A percentile compares a stretch with the other conserved stretches of the same genome.
These are phyloP conservation scores for Cercospora janseana DNA, from an alignment of 2,329 filamentous ascomycete genomes.

Conservation along the genomic window DNA sequence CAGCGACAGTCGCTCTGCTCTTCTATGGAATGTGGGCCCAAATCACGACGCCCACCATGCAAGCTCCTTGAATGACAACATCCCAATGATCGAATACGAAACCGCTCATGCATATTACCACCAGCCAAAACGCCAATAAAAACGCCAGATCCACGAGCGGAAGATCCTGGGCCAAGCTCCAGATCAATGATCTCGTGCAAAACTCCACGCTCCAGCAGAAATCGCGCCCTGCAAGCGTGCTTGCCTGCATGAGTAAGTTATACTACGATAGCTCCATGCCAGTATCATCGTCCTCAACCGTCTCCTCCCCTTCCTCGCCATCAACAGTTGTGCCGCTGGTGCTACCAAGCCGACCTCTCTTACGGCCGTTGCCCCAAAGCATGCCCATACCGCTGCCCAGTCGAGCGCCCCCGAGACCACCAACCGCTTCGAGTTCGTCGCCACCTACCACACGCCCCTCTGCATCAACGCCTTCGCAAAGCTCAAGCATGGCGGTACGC, in stretches of 20 bases:
- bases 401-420: slow-evolving; percentile 52
- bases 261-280: slow-evolving; percentile 36
- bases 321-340: slow-evolving; percentile 46
- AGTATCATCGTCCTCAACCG: slow-evolving; percentile 34
- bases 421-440: slow-evolving; percentile 70
- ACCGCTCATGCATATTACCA: neutral
- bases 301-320: slow-evolving; percentile 38
- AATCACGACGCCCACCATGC: neutral
- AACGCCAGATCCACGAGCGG: neutral
- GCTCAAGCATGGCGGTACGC: slow-evolving; percentile 76
- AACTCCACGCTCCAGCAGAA: neutral
- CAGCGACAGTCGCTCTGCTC: too few relatives aligned
- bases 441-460: slow-evolving; percentile 89
- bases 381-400: slow-evolving; percentile 42
- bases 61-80: too few relatives aligned
- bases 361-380: slow-evolving; percentile 41
- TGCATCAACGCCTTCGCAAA: slow-evolving; percentile 89
- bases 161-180: neutral
- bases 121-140: neutral
- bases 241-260: slow-evolving; percentile 7
- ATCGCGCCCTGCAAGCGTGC: neutral
- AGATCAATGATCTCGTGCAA: neutral
- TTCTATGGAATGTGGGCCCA: too few relatives aligned
- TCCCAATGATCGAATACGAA: slow-evolving; percentile 1
- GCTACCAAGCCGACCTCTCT: slow-evolving; percentile 45